phyloP scores from a whole-genome alignment of 176 grass and related monocot genomes.

The Alopecurus myosuroides region DNA sequence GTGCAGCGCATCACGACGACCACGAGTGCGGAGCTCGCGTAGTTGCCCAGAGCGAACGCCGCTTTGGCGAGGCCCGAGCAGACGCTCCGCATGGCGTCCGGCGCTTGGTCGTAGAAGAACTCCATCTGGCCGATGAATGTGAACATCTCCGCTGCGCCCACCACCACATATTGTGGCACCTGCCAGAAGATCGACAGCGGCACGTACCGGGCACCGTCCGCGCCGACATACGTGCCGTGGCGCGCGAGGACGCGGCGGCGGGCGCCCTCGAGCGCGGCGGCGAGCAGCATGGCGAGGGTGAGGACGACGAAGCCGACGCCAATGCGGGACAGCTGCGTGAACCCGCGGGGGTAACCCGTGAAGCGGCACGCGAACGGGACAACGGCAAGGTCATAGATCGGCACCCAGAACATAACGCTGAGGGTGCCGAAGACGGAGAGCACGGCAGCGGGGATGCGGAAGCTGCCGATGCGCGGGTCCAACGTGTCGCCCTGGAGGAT shows the following conservation, averaged over 20 bases:
- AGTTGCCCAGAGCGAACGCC: conserved; percentile 51
- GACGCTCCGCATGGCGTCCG: conserved; percentile 63
- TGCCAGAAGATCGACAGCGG: conserved; percentile 79
- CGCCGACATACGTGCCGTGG: background rate
- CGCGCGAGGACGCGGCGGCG: conserved; percentile 29
- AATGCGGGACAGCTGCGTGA: conserved; percentile 52
- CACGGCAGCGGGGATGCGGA: conserved; percentile 37
- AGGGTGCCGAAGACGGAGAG: conserved; percentile 62
- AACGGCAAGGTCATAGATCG: conserved; percentile 38
- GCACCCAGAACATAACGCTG: conserved; percentile 62
- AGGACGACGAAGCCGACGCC: conserved; percentile 43
- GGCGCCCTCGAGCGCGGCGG: conserved; percentile 30
- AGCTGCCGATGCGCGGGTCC: conserved; percentile 38
- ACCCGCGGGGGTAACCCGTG: conserved; percentile 28
- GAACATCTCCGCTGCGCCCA: conserved; percentile 68
- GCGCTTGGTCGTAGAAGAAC: conserved; percentile 83
- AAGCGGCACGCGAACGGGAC: conserved; percentile 29
- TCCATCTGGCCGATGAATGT: conserved; percentile 71
- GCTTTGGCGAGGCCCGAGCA: conserved; percentile 44
- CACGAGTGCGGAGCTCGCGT: conserved; percentile 50
- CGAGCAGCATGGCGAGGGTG: conserved; percentile 19
- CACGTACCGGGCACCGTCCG: background rate
- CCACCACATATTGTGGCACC: conserved; percentile 65
- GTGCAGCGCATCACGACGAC: conserved; percentile 29
- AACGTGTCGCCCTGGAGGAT: conserved; percentile 52